Evolutionary conservation across 495 filamentous ascomycete genomes (phyloP).

Genomic region (Penicillium bialowiezense): DNA sequence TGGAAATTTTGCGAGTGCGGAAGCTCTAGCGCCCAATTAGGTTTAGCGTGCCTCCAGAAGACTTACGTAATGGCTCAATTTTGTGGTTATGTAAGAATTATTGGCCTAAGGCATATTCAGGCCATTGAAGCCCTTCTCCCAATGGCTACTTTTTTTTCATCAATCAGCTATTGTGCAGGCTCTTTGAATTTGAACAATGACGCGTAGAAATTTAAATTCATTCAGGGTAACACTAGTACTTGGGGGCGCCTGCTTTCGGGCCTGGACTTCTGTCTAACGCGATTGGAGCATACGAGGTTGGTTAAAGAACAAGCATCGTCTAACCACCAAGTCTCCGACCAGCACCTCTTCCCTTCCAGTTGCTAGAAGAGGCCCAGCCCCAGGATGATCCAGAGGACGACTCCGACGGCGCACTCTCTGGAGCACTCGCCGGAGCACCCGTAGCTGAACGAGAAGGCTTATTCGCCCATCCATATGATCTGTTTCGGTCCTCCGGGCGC

Average conservation of each 20-base stretch:
- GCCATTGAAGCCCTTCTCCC: no score
- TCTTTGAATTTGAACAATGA: no score
- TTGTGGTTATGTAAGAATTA: background rate
- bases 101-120: background rate
- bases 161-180: no score
- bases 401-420: conserved; percentile 12
- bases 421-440: no score
- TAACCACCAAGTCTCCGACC: conserved; percentile 68
- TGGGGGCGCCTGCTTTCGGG: no score
- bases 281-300: no score
- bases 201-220: no score
- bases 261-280: no score
- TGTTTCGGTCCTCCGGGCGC: conserved; percentile 24
- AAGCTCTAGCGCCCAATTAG: conserved; percentile 26
- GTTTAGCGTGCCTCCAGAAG: conserved; percentile 21
- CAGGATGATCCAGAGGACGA: conserved; percentile 23
- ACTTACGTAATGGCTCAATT: background rate
- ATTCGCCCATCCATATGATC: conserved; percentile 66
- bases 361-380: conserved; percentile 36
- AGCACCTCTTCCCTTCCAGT: conserved; percentile 64
- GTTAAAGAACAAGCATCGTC: no score
- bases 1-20: conserved; percentile 39
- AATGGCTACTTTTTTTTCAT: no score
- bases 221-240: no score
- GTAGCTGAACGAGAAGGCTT: conserved; percentile 22